Conservation (phyloP, 345 rosid genomes). For the Hypericum androsaemum region DNA sequence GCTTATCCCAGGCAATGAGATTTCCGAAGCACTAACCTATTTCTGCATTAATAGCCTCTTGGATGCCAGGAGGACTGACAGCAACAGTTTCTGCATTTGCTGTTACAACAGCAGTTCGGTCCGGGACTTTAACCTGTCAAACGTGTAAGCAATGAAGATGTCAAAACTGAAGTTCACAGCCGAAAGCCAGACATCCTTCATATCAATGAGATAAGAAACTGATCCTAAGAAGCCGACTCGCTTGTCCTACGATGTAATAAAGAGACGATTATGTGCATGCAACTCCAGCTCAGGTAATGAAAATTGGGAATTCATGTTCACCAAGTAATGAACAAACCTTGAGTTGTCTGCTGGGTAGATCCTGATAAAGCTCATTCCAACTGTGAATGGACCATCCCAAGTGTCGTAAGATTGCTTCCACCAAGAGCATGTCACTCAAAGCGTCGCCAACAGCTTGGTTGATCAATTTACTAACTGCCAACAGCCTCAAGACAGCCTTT, state of each 20-base stretch:
- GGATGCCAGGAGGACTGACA: constrained; percentile 72
- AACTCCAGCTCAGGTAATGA: not conserved
- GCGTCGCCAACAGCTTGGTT: constrained; percentile 99
- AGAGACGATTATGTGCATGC: no score
- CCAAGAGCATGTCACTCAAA: constrained; percentile 76
- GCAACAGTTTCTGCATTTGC: constrained; percentile 68
- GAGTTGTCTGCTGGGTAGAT: constrained; percentile 83
- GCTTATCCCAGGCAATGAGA: not conserved
- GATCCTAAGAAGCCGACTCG: no score
- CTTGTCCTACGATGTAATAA: no score
- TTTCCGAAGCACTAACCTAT: constrained; percentile 23
- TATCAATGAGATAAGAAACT: not conserved
- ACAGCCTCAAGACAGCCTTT: constrained; percentile 62
- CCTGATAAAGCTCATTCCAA: constrained; percentile 76
- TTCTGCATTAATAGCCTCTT: constrained; percentile 75
- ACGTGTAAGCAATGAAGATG: constrained; percentile 3
- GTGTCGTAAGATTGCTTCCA: constrained; percentile 68
- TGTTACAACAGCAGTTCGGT: constrained; percentile 70
- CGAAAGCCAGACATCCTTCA: not conserved
- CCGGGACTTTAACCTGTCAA: constrained; percentile 70
- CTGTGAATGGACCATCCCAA: constrained; percentile 70
- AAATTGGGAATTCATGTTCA: not conserved
- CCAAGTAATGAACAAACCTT: constrained; percentile 40
- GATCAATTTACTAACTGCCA: constrained; percentile 72
- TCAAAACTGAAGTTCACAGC: not conserved